phyloP scores from a whole-genome alignment of 208 protist genomes.

The Lotmaria passim region DNA sequence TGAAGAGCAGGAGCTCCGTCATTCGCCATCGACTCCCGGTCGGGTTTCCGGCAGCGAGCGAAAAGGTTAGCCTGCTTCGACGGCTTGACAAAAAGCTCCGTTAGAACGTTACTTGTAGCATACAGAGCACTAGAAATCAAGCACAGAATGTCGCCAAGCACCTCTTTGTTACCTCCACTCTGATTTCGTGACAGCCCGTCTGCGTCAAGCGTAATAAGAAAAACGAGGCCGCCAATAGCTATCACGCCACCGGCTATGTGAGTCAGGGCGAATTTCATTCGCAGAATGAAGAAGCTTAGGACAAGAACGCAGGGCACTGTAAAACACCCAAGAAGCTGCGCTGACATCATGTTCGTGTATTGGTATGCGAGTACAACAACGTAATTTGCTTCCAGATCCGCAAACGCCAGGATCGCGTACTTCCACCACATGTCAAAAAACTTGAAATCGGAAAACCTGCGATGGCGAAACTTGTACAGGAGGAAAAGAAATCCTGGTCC shows the following conservation, averaged over 20 bases:
- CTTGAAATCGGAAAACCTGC: constrained; percentile 58
- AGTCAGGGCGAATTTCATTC: constrained; percentile 72
- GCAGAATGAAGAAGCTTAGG: constrained; percentile 87
- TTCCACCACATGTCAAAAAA: constrained; percentile 79
- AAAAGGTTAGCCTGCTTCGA: constrained; percentile 29
- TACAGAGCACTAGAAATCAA: constrained; percentile 81
- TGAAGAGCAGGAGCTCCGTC: neutral
- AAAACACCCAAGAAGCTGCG: constrained; percentile 92
- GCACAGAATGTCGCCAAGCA: constrained; percentile 89
- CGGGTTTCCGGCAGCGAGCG: constrained; percentile 15
- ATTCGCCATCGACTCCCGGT: neutral
- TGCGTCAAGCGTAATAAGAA: constrained; percentile 82
- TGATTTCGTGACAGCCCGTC: constrained; percentile 56
- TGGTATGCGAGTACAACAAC: constrained; percentile 93
- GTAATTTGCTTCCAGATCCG: constrained; percentile 95
- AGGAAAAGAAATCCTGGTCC: constrained; percentile 59
- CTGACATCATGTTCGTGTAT: constrained; percentile 93
- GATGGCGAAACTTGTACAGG: constrained; percentile 38
- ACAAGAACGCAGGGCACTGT: constrained; percentile 93
- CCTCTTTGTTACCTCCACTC: constrained; percentile 42
- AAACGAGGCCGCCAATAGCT: constrained; percentile 76
- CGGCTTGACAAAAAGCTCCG: constrained; percentile 89
- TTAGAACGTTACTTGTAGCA: constrained; percentile 92
- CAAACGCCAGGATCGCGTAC: constrained; percentile 87
- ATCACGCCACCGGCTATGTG: constrained; percentile 87